Evolutionary conservation across 1,284 basidiomycete species (phyloP).

Genomic region (Cutaneotrichosporon cutaneum): DNA sequence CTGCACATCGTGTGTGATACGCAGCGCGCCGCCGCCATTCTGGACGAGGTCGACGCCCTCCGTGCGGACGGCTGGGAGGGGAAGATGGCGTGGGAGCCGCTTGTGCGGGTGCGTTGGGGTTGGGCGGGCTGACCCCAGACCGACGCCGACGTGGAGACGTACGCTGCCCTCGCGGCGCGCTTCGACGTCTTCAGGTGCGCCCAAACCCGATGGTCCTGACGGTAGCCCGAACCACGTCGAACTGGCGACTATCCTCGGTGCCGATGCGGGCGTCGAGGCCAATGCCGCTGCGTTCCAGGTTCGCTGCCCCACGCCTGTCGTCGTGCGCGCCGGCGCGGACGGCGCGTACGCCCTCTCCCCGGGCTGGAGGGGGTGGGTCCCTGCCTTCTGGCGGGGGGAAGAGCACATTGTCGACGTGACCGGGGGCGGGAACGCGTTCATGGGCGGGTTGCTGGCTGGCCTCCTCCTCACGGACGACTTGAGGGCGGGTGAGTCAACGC

Average conservation of each 20-base stretch:
- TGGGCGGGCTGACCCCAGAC: slow-evolving; percentile 2
- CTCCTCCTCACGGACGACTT: slow-evolving; percentile 62
- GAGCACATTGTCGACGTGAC: slow-evolving; percentile 73
- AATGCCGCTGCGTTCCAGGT: slow-evolving; percentile 17
- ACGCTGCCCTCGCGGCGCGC: slow-evolving; percentile 23
- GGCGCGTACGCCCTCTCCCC: slow-evolving; percentile 64
- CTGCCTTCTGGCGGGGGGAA: slow-evolving; percentile 65
- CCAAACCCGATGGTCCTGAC: slow-evolving; percentile 1
- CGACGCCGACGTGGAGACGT: slow-evolving; percentile 2
- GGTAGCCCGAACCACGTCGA: slow-evolving; percentile 57
- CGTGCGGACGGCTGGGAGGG: slow-evolving; percentile 60
- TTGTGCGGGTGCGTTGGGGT: slow-evolving; percentile 45
- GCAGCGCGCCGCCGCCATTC: slow-evolving; percentile 65
- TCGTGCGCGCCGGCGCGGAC: slow-evolving; percentile 73
- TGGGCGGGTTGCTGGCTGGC: slow-evolving; percentile 79
- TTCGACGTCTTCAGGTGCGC: slow-evolving; percentile 41
- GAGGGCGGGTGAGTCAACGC: slow-evolving; percentile 60
- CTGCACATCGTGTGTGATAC: slow-evolving; percentile 88
- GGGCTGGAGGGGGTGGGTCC: slow-evolving; percentile 62
- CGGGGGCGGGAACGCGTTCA: slow-evolving; percentile 82
- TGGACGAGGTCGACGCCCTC: slow-evolving; percentile 62
- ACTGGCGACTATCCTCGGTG: slow-evolving; percentile 49
- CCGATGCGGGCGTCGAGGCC: slow-evolving; percentile 38
- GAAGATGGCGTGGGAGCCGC: slow-evolving; percentile 75
- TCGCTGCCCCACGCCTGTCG: slow-evolving; percentile 48